These are phyloP conservation scores for Paramecium sexaurelia DNA, from an alignment of 73 alveolate species.

Conservation along the genomic window DNA sequence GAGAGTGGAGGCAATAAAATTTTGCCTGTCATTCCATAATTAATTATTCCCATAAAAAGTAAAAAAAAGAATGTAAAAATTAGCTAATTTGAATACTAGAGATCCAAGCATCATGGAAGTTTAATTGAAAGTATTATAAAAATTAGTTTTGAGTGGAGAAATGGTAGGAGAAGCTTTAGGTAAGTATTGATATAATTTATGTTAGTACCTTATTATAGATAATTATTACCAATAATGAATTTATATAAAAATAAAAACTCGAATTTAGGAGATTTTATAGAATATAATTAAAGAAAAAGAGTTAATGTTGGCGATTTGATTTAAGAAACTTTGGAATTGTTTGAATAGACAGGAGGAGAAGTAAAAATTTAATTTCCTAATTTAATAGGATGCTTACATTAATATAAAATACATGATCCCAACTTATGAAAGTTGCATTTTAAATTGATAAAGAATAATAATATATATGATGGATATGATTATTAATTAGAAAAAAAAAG, in stretches of 20 bases:
- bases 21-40: constrained; percentile 99
- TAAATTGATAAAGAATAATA: constrained; percentile 65
- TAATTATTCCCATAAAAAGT: constrained; percentile 93
- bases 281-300: constrained; percentile 96
- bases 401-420: constrained; percentile 99
- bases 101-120: constrained; percentile 96
- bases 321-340: constrained; percentile 94
- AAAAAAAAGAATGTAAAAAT: neutral
- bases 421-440: constrained; percentile 98
- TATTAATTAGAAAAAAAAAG: neutral
- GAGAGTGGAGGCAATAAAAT: constrained; percentile 98
- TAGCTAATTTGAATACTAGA: constrained; percentile 98
- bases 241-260: constrained; percentile 93
- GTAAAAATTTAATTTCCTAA: constrained; percentile 5
- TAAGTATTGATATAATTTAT: neutral
- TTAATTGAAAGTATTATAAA: constrained; percentile 95
- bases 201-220: constrained; percentile 99
- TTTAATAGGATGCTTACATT: constrained; percentile 96
- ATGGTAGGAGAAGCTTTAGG: constrained; percentile 99
- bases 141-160: constrained; percentile 96
- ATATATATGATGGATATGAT: neutral
- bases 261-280: constrained; percentile 96
- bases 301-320: constrained; percentile 92
- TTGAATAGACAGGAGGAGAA: constrained; percentile 98
- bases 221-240: constrained; percentile 97